Evolutionary conservation across 2,329 filamentous ascomycete species (phyloP).

Genomic region (Penicillium vulpinum): DNA sequence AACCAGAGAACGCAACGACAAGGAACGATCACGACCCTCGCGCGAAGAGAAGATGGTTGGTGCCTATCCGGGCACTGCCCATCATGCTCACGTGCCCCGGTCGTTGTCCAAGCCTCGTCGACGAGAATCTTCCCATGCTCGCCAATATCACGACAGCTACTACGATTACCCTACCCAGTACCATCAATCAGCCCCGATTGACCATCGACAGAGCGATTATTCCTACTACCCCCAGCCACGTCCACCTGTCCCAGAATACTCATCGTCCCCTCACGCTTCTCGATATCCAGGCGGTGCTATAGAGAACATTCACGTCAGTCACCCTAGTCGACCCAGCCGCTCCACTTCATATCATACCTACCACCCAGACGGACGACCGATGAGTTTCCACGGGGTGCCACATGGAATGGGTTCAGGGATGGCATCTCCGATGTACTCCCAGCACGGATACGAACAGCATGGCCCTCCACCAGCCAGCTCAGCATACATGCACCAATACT

Average conservation of each 20-base stretch:
- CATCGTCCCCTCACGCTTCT: slow-evolving; percentile 32
- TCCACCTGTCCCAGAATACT: slow-evolving; percentile 33
- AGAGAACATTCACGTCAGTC: slow-evolving; percentile 35
- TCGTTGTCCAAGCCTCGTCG: slow-evolving; percentile 38
- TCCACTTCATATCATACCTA: slow-evolving; percentile 41
- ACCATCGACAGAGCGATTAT: slow-evolving; percentile 33
- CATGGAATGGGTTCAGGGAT: slow-evolving; percentile 33
- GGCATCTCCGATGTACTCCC: slow-evolving; percentile 23
- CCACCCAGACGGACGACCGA: slow-evolving; percentile 37
- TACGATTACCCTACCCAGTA: slow-evolving; percentile 40
- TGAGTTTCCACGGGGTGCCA: slow-evolving; percentile 41
- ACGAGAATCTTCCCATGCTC: slow-evolving; percentile 32
- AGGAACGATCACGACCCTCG: slow-evolving; percentile 29
- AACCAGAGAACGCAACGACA: slow-evolving; percentile 34
- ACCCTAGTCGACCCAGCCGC: slow-evolving; percentile 30
- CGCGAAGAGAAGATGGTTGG: slow-evolving; percentile 40
- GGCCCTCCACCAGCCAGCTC: slow-evolving; percentile 41
- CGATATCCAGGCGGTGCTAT: slow-evolving; percentile 31
- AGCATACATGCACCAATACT: slow-evolving; percentile 37
- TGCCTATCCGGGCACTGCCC: slow-evolving; percentile 32
- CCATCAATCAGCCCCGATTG: slow-evolving; percentile 34
- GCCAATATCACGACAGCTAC: slow-evolving; percentile 35
- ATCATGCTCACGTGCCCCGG: slow-evolving; percentile 30
- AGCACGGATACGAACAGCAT: slow-evolving; percentile 34
- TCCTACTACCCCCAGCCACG: slow-evolving; percentile 31